phyloP scores from a whole-genome alignment of 345 rosid species.

The Excoecaria cochinchinensis region DNA sequence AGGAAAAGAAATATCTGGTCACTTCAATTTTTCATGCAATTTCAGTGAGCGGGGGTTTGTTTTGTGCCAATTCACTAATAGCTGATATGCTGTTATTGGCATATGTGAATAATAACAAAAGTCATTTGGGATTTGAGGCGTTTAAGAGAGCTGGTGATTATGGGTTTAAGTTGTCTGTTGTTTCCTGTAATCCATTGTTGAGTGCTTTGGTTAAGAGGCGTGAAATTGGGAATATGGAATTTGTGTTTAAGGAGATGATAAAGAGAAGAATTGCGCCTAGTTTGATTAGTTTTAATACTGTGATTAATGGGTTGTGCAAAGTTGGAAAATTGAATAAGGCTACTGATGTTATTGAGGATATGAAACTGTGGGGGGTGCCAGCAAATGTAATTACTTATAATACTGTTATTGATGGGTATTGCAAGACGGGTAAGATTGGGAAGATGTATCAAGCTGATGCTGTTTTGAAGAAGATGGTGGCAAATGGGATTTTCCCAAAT shows the following conservation, averaged over 20 bases:
- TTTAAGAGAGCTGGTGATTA: constrained; percentile 77
- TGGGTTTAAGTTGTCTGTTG: constrained; percentile 57
- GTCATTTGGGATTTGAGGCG: constrained; percentile 54
- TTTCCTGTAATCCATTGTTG: constrained; percentile 78
- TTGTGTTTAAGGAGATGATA: constrained; percentile 61
- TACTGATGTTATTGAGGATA: constrained; percentile 60
- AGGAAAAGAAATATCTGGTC: constrained; percentile 34
- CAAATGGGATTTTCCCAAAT: constrained; percentile 42
- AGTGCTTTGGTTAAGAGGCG: constrained; percentile 53
- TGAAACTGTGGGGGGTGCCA: constrained; percentile 50
- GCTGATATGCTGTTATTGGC: constrained; percentile 70
- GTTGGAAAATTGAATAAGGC: constrained; percentile 74
- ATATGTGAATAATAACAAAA: constrained; percentile 47
- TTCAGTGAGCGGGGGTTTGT: constrained; percentile 46
- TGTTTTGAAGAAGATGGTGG: constrained; percentile 65
- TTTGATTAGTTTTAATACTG: constrained; percentile 51
- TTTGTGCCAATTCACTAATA: constrained; percentile 51
- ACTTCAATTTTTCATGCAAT: constrained; percentile 61
- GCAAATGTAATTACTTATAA: constrained; percentile 65
- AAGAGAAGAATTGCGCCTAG: constrained; percentile 54
- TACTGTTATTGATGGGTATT: constrained; percentile 64
- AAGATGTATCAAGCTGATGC: constrained; percentile 81
- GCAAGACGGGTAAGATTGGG: constrained; percentile 60
- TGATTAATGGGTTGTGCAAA: constrained; percentile 64
- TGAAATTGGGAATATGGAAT: constrained; percentile 49